Evolutionary conservation across 805 yeast species (phyloP), one percentile per base, ranked within the genome.

Genomic region (Lachancea waltii): DNA sequence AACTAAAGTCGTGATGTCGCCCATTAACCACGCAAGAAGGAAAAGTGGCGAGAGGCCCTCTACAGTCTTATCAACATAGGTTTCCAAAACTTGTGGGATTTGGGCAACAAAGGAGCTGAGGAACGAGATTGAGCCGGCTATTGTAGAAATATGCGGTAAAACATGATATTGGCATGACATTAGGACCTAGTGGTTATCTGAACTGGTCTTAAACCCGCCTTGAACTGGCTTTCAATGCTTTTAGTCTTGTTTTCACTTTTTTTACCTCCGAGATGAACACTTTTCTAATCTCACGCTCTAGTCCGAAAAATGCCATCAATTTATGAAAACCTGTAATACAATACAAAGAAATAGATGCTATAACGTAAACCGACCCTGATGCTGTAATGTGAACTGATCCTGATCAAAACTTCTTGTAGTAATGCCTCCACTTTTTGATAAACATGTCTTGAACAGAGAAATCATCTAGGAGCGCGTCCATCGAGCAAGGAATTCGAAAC

Each of bases 41-140:
- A 76, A 65, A 13, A 68, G 45, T 2, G 79, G 78, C 4, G 79
- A 72, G 14, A 77, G 58, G 5, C 82, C 82, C 13, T 75, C 79
- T 3, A 77, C 81, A 1, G 79, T 73, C 50, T 76, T 75, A 38
- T 75, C 67, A 36, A 59, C 56, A 49, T 72, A 75, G 27, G 77
- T 75, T 47, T 76, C 78, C 41, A 70, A 61, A 14, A 75, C 59
- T 48, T 77, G 82, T 0, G 82, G 82, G 37, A 75, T 65, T 43
- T 78, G 66, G 0, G 81, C 65, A 11, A 76, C 47, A 54, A 62
- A 51, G 60, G 72, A 61, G 51, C 72, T 36, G 49, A 72, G 40
- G 51, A 61, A 44, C 54, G 77, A 58, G 57, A 74, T 32, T 41
- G 67, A 73, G 57, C 78, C 51, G 62, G 74, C 43, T 45, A 56